A percentile compares a stretch with the other conserved stretches of the same genome.
These are phyloP conservation scores for Turritis glabra DNA, from an alignment of 345 rosid genomes.

Conservation along the genomic window DNA sequence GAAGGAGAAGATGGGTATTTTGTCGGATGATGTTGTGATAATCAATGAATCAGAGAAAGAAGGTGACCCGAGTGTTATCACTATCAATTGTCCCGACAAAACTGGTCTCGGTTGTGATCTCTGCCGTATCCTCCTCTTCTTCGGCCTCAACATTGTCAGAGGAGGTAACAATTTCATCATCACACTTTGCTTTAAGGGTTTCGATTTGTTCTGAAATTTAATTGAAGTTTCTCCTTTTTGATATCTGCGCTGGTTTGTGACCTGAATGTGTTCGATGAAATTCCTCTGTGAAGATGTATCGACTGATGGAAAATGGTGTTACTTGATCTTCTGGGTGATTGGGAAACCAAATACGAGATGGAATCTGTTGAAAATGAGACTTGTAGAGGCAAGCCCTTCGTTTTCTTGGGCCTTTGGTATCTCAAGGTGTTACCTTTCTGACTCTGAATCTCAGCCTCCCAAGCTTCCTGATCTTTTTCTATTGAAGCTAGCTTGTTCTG, in stretches of 20 bases:
- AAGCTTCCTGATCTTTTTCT: conserved; percentile 76
- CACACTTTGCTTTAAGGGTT: not conserved
- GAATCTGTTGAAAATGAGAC: conserved; percentile 80
- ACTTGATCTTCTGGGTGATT: conserved; percentile 84
- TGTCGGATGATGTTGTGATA: conserved; percentile 81
- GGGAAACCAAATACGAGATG: conserved; percentile 75
- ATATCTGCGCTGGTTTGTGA: not conserved
- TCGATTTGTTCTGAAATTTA: not conserved
- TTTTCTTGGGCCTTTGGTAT: conserved; percentile 77
- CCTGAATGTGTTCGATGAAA: conserved; percentile 22
- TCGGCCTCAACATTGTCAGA: conserved; percentile 80
- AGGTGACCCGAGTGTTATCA: conserved; percentile 72
- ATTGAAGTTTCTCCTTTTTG: not conserved
- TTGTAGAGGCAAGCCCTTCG: conserved; percentile 73
- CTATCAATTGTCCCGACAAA: conserved; percentile 95
- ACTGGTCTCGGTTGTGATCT: conserved; percentile 94
- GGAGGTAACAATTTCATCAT: conserved; percentile 58
- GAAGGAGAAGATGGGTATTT: conserved; percentile 60
- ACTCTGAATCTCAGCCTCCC: conserved; percentile 55
- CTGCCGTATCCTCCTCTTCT: conserved; percentile 90
- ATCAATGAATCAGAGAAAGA: conserved; percentile 70
- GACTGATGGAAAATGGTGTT: conserved; percentile 98
- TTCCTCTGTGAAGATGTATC: conserved; percentile 65
- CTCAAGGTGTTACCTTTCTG: conserved; percentile 55
- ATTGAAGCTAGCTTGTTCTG: conserved; percentile 70